A percentile compares a stretch with the other conserved stretches of the same genome.
Evolutionary conservation across 352 stramenopile genomes (phyloP).

Genomic region (Pythium inflatum): DNA sequence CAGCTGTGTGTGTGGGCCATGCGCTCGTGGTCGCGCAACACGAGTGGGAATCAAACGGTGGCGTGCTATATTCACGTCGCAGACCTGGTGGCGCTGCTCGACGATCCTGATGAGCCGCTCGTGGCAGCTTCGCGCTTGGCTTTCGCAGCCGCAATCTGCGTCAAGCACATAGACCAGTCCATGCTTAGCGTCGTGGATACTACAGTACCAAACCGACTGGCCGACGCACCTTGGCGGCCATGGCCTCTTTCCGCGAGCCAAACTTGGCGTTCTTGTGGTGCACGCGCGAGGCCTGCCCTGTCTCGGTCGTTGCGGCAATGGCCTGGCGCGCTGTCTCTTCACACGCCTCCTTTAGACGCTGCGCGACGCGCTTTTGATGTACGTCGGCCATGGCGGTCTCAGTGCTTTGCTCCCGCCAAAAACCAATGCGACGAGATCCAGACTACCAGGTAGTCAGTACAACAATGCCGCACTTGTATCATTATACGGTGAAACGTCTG

Average conservation of each 20-base stretch:
- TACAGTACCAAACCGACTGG: too few species aligned
- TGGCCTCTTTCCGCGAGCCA: constrained; percentile 76
- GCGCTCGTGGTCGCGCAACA: too few species aligned
- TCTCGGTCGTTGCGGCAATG: constrained; percentile 70
- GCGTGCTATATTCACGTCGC: neutral
- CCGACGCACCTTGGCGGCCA: constrained; percentile 65
- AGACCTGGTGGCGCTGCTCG: too few species aligned
- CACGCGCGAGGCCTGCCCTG: constrained; percentile 70
- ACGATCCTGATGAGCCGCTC: neutral
- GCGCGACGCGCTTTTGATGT: constrained; percentile 68
- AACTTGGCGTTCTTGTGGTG: constrained; percentile 90
- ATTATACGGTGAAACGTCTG: neutral
- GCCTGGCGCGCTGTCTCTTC: constrained; percentile 83
- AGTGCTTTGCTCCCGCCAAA: neutral
- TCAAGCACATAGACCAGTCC: neutral
- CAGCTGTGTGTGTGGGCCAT: too few species aligned
- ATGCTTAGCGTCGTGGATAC: too few species aligned
- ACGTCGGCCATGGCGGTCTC: constrained; percentile 54
- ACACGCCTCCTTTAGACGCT: constrained; percentile 78
- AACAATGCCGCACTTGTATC: neutral
- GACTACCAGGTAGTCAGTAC: constrained; percentile 20
- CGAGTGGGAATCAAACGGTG: neutral
- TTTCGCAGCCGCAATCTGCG: constrained; percentile 78
- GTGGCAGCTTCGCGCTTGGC: constrained; percentile 55
- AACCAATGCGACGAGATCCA: neutral